phyloP scores from a whole-genome alignment of 352 stramenopile species.

The Phytopythium litorale region DNA sequence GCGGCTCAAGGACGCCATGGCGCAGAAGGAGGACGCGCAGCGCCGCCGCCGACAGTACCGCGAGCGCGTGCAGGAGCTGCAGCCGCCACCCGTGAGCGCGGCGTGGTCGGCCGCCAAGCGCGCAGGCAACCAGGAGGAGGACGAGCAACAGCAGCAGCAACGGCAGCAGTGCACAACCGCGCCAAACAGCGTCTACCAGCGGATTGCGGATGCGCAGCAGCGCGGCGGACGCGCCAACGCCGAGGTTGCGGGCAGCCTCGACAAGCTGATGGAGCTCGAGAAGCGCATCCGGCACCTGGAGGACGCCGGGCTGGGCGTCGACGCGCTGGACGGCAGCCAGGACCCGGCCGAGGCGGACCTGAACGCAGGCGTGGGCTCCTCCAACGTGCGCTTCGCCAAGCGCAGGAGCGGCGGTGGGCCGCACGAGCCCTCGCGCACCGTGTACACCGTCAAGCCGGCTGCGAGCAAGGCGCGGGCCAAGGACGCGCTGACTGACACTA shows the following conservation, averaged over 20 bases:
- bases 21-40: conserved; percentile 58
- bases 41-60: conserved; percentile 57
- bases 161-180: conserved; percentile 4
- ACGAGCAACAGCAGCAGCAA: conserved; percentile 12
- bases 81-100: conserved; percentile 23
- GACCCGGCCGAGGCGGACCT: conserved; percentile 16
- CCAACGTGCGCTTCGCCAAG: conserved; percentile 52
- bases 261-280: conserved; percentile 89
- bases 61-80: conserved; percentile 53
- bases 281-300: conserved; percentile 85
- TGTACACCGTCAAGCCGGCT: conserved; percentile 50
- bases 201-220: conserved; percentile 15
- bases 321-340: conserved; percentile 31
- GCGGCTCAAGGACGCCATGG: conserved; percentile 67
- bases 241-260: conserved; percentile 72
- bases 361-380: conserved; percentile 16
- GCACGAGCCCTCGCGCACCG: conserved; percentile 43
- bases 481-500: conserved; percentile 9
- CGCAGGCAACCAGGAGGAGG: conserved; percentile 46
- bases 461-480: conserved; percentile 30
- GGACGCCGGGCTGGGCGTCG: conserved; percentile 46
- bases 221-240: conserved; percentile 17
- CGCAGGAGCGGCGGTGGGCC: conserved; percentile 27
- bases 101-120: conserved; percentile 6
- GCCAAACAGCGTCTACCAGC: conserved; percentile 32